phyloP scores from a whole-genome alignment of 305 asterid genomes.

The Plantago lanceolata region DNA sequence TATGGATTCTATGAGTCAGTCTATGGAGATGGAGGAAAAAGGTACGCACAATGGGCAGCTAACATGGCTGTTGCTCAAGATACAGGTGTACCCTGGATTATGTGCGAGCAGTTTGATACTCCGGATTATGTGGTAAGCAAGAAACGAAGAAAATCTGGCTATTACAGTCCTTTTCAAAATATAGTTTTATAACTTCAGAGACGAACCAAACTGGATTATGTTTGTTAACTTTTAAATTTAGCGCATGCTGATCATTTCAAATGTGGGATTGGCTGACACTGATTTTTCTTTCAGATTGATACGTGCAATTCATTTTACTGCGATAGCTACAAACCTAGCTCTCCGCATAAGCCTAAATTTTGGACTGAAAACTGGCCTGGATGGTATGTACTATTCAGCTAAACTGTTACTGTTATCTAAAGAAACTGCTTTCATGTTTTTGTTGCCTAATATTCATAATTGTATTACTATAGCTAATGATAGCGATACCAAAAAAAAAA shows the following conservation, averaged over 20 bases:
- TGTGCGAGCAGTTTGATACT: constrained; percentile 90
- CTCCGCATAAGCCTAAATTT: constrained; percentile 64
- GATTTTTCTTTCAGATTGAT: constrained; percentile 58
- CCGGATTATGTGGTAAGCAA: constrained; percentile 68
- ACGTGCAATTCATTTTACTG: constrained; percentile 93
- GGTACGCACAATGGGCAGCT: constrained; percentile 84
- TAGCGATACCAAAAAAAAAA: too few species aligned
- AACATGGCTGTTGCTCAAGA: constrained; percentile 77
- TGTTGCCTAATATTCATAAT: not conserved
- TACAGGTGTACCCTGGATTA: constrained; percentile 92
- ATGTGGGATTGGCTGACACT: constrained; percentile 24
- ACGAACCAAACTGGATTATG: constrained; percentile 6
- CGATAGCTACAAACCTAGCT: constrained; percentile 69
- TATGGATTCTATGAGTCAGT: constrained; percentile 80
- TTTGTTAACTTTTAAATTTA: constrained; percentile 18
- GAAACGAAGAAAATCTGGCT: too few species aligned
- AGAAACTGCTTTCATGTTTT: constrained; percentile 5
- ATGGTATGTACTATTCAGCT: constrained; percentile 47
- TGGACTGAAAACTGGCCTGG: constrained; percentile 99
- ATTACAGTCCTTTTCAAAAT: not conserved
- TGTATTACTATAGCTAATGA: too few species aligned
- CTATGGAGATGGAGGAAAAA: constrained; percentile 90
- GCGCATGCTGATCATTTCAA: not conserved
- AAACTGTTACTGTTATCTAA: constrained; percentile 9
- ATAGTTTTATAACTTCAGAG: not conserved